Evolutionary conservation across 1,284 basidiomycete genomes (phyloP), one percentile per base, ranked within the genome.

Genomic region (Pseudozyma pruni): DNA sequence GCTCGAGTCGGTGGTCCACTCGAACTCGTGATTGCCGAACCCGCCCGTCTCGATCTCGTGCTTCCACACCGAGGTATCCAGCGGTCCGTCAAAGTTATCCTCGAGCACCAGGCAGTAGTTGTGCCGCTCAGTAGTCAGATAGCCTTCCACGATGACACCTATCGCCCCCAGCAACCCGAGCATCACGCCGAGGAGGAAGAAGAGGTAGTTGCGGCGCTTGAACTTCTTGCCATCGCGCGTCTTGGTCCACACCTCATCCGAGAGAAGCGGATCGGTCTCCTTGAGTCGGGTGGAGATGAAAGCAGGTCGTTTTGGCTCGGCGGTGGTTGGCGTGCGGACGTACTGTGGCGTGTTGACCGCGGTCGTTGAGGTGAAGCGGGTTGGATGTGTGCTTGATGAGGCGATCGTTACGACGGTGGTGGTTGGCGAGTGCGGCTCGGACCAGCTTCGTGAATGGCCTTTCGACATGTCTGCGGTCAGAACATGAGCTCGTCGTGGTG

Each of bases 11-110:
- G 92, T 93, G 3, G 91, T 89, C 91, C 93, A 93, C 76, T 92
- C 89, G 72, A 94, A 94, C 78, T 92, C 88, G 34, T 90, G 89
- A 71, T 92, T 92, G 83, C 91, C 91, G 80, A 90, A 94, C 1
- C 92, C 92, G 58, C 91, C 90, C 83, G 92, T 87, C 68, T 91
- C 89, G 20, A 91, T 87, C 80, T 93, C 91, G 32, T 88, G 87
- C 68, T 87, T 85, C 87, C 91, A 94, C 22, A 86, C 87, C 44
- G 86, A 86, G 48, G 84, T 84, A 62, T 80, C 45, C 87, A 85
- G 88, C 42, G 46, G 50, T 37, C 85, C 86, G n/a, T 86, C 85
- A 76, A 93, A 94, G 58, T 91, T 84, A 75, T 93, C 91, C 43
- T 91, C 86, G 69, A 94, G 83, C n/a, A 93, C 88, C 34, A 88